A percentile compares a stretch with the other conserved stretches of the same genome.
Conservation (phyloP, 352 stramenopile genomes). For the Ophiocytium majus region DNA sequence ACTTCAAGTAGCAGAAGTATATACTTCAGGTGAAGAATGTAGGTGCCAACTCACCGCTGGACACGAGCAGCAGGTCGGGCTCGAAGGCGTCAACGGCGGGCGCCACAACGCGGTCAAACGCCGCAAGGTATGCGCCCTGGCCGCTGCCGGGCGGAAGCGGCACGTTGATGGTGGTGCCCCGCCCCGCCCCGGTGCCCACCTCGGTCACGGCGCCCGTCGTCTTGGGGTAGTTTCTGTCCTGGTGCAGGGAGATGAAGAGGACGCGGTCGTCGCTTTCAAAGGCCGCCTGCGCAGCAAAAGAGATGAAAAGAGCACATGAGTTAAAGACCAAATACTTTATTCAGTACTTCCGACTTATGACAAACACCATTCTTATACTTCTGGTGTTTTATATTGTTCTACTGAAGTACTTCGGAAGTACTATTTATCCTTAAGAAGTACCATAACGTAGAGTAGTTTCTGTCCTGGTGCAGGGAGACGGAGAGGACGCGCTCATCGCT, state of each 20-base stretch:
- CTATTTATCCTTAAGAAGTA: too few relatives aligned
- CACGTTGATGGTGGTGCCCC: slow-evolving; percentile 73
- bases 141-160: slow-evolving; percentile 74
- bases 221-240: slow-evolving; percentile 72
- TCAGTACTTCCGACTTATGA: too few relatives aligned
- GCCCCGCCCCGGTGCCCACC: slow-evolving; percentile 51
- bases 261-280: slow-evolving; percentile 33
- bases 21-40: too few relatives aligned
- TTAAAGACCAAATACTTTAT: too few relatives aligned
- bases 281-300: slow-evolving; percentile 2
- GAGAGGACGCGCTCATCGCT: slow-evolving; percentile 33
- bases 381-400: too few relatives aligned
- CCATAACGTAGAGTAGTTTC: slow-evolving; percentile 78
- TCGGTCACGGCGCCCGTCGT: slow-evolving; percentile 62
- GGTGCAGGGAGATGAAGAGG: slow-evolving; percentile 40
- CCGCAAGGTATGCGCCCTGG: slow-evolving; percentile 67
- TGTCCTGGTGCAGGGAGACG: slow-evolving; percentile 56
- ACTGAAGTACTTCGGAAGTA: too few relatives aligned
- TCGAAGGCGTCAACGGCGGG: slow-evolving; percentile 69
- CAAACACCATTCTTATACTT: too few relatives aligned
- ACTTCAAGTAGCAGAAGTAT: too few relatives aligned
- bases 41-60: slow-evolving; percentile 45
- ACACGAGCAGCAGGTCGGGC: slow-evolving; percentile 68
- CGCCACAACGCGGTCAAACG: slow-evolving; percentile 68
- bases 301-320: neutral